Base-by-base conservation (phyloP, 2,329 filamentous ascomycete species). In the Gaeumannomyces tritici region DNA sequence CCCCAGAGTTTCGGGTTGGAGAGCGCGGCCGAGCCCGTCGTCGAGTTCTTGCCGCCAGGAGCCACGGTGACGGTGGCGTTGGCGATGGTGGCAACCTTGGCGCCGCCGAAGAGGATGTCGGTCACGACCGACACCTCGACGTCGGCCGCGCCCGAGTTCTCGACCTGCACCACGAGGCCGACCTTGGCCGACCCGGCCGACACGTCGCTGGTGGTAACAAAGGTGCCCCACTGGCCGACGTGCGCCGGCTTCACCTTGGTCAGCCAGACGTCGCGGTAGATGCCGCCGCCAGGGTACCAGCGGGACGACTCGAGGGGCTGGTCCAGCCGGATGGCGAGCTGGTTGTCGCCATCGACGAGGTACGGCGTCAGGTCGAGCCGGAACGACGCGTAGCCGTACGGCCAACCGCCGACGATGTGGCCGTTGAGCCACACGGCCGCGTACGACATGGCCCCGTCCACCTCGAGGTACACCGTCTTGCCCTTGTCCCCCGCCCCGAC, bases 261-360 rank as follows among this genome's bases (percentile, higher is more conserved):
- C 21, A 84, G 73, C 81, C 80, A 84, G 4, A 83, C 73, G 63
- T 80, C 79, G 4, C 80, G 76, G 67, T 83, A 83, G n/a, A 83
- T 70, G 1, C 80, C 81, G 28, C 72, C 80, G n/a, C 81, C 80
- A 7, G 80, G 80, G 65, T 83, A 83, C 80, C 80, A 83, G 15
- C 80, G 75, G 7, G 80, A 79, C 6, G 75, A 79, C 15, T 79
- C 71, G 0, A 75, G 57, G 0, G 75, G 71, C 64, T 83, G 81
- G 60, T 83, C 80, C 5, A 83, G 66, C 1, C 81, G 77, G 42
- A 83, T 78, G 3, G 80, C 80, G 0, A 83, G 70, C 27, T 72
- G 63, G 61, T 83, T 80, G 1, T 67, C 64, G 21, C 74, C 75
- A 1, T 66, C 63, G 62, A 71, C 68, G 18, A 72, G 59, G 63